These are phyloP conservation scores for Coccinonectria pachysandricola DNA, from an alignment of 2,329 filamentous ascomycete genomes.

Conservation along the genomic window DNA sequence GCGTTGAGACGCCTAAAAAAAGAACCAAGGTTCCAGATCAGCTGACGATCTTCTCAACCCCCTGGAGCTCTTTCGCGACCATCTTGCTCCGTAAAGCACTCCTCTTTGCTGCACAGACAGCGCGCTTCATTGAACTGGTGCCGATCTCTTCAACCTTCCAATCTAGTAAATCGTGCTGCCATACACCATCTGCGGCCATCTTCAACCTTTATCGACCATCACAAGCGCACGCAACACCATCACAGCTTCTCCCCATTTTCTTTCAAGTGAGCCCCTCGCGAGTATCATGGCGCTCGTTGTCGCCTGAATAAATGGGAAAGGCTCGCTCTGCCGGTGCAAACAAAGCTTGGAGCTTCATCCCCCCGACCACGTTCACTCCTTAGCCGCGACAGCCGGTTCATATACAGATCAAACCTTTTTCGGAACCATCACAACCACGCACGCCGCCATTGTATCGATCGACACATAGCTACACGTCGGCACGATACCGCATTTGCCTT, in stretches of 20 bases:
- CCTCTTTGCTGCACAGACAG: background rate
- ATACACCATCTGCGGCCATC: background rate
- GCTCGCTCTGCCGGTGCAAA: too few relatives aligned
- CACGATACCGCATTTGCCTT: too few relatives aligned
- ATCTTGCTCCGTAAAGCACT: too few relatives aligned
- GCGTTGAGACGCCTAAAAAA: slow-evolving; percentile 12
- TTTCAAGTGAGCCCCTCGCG: slow-evolving; percentile 1
- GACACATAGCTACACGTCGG: too few relatives aligned
- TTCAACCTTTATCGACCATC: background rate
- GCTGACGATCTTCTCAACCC: slow-evolving; percentile 22
- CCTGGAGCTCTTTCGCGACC: too few relatives aligned
- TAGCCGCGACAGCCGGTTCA: too few relatives aligned
- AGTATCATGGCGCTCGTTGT: slow-evolving; percentile 15
- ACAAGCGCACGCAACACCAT: slow-evolving; percentile 4
- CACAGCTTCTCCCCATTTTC: slow-evolving; percentile 1
- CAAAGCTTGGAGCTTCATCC: slow-evolving; percentile 8
- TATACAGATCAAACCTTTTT: too few relatives aligned
- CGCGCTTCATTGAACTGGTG: background rate
- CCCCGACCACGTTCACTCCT: slow-evolving; percentile 13
- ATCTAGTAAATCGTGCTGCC: too few relatives aligned
- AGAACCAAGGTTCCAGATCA: slow-evolving; percentile 18
- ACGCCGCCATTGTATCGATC: too few relatives aligned
- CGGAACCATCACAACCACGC: slow-evolving; percentile 6
- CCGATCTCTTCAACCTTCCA: too few relatives aligned
- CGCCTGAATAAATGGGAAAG: too few relatives aligned